Percentiles rank a stretch among this genome's conserved stretches.
These are phyloP conservation scores for Neonectria magnoliae DNA, from an alignment of 2,329 filamentous ascomycete genomes.

Conservation along the genomic window DNA sequence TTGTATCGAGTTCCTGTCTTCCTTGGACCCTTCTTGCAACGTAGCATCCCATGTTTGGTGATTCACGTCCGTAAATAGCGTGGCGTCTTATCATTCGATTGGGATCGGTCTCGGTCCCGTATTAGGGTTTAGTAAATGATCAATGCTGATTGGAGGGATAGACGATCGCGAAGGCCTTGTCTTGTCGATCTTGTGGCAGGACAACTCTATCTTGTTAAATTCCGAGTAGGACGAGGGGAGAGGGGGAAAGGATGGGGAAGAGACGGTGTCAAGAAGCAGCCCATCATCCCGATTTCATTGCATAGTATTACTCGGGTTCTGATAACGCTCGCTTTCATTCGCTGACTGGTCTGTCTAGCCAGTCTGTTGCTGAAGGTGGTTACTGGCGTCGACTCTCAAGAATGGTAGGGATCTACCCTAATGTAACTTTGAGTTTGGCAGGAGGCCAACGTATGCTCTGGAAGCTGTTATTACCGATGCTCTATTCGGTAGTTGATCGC, in stretches of 20 bases:
- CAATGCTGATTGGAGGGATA: neutral
- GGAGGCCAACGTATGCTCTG: neutral
- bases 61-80: neutral
- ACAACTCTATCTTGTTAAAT: neutral
- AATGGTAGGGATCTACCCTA: neutral
- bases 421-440: neutral
- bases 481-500: neutral
- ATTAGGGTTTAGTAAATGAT: neutral
- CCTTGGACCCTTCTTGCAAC: too few species aligned
- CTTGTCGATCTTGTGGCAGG: neutral
- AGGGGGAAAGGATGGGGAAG: neutral
- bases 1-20: neutral
- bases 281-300: neutral
- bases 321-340: neutral
- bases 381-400: neutral
- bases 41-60: neutral
- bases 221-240: neutral
- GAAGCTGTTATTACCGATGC: neutral
- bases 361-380: too few species aligned
- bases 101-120: constrained; percentile 16
- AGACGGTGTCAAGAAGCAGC: neutral
- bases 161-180: neutral
- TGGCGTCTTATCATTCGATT: neutral
- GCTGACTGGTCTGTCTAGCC: neutral
- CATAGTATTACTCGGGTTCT: neutral